Conservation (phyloP, 1,139 yeast species). For the Suhomyces bribrorum region DNA sequence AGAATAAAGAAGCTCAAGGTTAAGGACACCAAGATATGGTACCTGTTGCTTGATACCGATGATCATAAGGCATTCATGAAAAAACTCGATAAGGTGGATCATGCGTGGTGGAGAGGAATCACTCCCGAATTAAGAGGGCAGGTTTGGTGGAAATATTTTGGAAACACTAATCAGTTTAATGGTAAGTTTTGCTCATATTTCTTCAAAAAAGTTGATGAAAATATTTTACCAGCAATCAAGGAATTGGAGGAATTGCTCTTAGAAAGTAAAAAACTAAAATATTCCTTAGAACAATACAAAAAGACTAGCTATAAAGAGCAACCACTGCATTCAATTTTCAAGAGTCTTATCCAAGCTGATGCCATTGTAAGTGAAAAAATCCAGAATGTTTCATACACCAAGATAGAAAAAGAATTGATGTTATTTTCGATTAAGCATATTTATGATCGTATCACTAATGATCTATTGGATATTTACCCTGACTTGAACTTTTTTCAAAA, state of each 20-base stretch:
- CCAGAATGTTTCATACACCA: neutral
- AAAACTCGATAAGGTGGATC: slow-evolving; percentile 36
- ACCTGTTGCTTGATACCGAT: slow-evolving; percentile 27
- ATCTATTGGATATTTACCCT: slow-evolving; percentile 40
- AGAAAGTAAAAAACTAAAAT: slow-evolving; percentile 7
- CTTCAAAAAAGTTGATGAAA: slow-evolving; percentile 18
- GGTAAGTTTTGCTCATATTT: slow-evolving; percentile 20
- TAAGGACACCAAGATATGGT: slow-evolving; percentile 49
- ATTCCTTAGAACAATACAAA: slow-evolving; percentile 6
- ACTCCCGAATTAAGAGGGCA: slow-evolving; percentile 48
- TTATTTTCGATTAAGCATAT: slow-evolving; percentile 7
- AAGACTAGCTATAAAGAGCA: neutral
- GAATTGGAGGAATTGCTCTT: slow-evolving; percentile 5
- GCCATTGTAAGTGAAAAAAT: slow-evolving; percentile 3
- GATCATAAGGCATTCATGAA: slow-evolving; percentile 23
- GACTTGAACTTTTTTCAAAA: slow-evolving; percentile 46
- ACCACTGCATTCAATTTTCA: neutral
- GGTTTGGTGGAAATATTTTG: slow-evolving; percentile 50
- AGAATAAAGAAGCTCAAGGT: slow-evolving; percentile 28
- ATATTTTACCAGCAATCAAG: slow-evolving; percentile 6
- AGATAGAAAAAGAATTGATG: slow-evolving; percentile 2
- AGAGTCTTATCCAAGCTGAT: neutral
- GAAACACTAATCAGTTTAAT: slow-evolving; percentile 28
- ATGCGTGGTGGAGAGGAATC: slow-evolving; percentile 70
- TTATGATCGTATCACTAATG: slow-evolving; percentile 19